Percentiles rank a stretch among this genome's conserved stretches.
Evolutionary conservation across 257 asterid genomes (phyloP).

Genomic region (Parsonsia alboflavescens): DNA sequence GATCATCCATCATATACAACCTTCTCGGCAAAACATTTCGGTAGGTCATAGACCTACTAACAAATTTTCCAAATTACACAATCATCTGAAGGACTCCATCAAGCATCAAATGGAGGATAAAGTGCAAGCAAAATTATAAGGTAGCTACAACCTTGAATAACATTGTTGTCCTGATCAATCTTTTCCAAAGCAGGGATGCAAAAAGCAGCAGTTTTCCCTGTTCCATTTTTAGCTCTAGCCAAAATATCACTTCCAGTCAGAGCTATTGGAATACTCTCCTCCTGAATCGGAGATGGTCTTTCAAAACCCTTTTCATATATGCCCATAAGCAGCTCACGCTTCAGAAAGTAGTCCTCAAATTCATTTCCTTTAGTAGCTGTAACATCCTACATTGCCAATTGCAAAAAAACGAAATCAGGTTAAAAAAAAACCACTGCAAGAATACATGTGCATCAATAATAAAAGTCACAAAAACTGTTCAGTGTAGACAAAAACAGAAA

Average conservation of each 20-base stretch:
- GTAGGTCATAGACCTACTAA: background rate
- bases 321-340: constrained; percentile 90
- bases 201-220: constrained; percentile 93
- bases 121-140: background rate
- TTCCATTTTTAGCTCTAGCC: constrained; percentile 94
- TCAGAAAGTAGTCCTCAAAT: constrained; percentile 83
- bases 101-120: background rate
- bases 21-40: background rate
- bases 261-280: constrained; percentile 93
- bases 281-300: constrained; percentile 90
- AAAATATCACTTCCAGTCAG: constrained; percentile 85
- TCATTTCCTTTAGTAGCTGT: constrained; percentile 93
- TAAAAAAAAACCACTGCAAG: background rate
- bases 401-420: background rate
- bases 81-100: background rate
- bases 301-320: constrained; percentile 96
- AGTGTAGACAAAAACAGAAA: background rate
- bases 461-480: background rate
- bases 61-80: background rate
- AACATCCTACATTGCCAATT: constrained; percentile 58
- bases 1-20: background rate
- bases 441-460: background rate
- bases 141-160: constrained; percentile 63
- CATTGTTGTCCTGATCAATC: constrained; percentile 78
- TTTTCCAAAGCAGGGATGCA: constrained; percentile 87